Evolutionary conservation across 2,329 filamentous ascomycete genomes (phyloP), one percentile per base, ranked within the genome.

Genomic region (Sporothrix globosa): DNA sequence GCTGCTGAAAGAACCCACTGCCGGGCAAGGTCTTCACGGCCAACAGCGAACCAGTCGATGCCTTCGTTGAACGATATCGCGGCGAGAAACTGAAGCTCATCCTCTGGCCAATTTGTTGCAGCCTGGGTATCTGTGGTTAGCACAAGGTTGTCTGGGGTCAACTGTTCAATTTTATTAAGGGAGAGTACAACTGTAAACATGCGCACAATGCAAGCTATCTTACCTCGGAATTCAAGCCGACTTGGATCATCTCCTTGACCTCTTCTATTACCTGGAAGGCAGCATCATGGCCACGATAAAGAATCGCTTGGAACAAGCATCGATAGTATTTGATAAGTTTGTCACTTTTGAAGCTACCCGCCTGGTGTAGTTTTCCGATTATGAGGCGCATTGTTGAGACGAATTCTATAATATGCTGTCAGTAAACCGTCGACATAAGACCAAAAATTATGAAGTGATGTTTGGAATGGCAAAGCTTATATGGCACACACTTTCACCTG

Each of bases 71-170:
- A 93, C 0, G 86, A 81, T 6, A 84, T 87, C 0, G 87, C 86
- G 0, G 88, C 87, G n/a, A 96, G 85, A 90, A 91, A 96, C 75
- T 93, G 89, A 0, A 94, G 80, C 76, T 96, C 92, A 3, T 86
- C 84, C 0, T 81, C 75, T 0, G 92, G 91, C 76, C 92, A 92
- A 0, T 80, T 77, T 1, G 81, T 77, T 27, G 81, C 74, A n/a
- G 76, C 79, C 81, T 84, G 61, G 13, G 13, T n/a, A 63, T 46
- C 39, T 39, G 17, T 10, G 27, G 14, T 58, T 39, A 58, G 54
- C 30, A 48, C 14, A 48, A 48, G 6, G 34, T 44, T 17, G 41
- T 1, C 41, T 17, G 11, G 13, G 34, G 34, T 6, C 34, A 9
- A 34, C 34, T 7, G 7, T 34, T 34, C 34, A 34, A 34, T 34